Evolutionary conservation across 768 basidiomycete genomes (phyloP).

Genomic region (Trametes meyenii): DNA sequence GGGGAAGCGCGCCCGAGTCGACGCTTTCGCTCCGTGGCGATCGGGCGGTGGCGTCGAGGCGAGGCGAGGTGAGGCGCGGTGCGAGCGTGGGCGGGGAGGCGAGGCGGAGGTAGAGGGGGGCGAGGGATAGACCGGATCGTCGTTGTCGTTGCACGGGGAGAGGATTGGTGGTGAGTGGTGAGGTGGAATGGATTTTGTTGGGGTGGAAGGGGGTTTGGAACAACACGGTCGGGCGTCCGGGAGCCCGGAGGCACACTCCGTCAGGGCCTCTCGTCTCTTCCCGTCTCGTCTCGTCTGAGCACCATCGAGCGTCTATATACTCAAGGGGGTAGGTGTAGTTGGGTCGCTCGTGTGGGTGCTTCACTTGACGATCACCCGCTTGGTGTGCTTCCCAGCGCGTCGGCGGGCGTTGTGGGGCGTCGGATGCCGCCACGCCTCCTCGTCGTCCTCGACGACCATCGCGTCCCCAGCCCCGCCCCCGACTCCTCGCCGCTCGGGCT

Average conservation of each 20-base stretch:
- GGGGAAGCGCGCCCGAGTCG: too few species aligned
- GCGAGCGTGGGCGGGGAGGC: not conserved
- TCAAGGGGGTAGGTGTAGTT: not conserved
- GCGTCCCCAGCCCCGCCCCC: slow-evolving; percentile 36
- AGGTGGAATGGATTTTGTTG: too few species aligned
- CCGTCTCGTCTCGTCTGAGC: not conserved
- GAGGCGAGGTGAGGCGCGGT: not conserved
- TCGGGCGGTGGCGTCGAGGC: not conserved
- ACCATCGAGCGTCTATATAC: not conserved
- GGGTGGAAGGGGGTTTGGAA: too few species aligned
- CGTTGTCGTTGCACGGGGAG: too few species aligned
- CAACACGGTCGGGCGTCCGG: too few species aligned
- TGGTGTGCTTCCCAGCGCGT: slow-evolving; percentile 80
- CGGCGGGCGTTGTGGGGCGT: slow-evolving; percentile 76
- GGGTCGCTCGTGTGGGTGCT: not conserved
- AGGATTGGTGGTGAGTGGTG: too few species aligned
- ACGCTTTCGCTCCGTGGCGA: not conserved
- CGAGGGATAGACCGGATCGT: not conserved
- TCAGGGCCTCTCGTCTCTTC: too few species aligned
- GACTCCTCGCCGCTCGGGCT: slow-evolving; percentile 9
- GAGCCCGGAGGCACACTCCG: too few species aligned
- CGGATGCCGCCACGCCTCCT: slow-evolving; percentile 73
- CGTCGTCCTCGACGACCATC: slow-evolving; percentile 57
- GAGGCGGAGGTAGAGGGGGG: not conserved
- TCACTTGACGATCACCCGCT: slow-evolving; percentile 56